Evolutionary conservation across 257 asterid species (phyloP), one percentile per base, ranked within the genome.

Genomic region (Przewalskia tangutica): DNA sequence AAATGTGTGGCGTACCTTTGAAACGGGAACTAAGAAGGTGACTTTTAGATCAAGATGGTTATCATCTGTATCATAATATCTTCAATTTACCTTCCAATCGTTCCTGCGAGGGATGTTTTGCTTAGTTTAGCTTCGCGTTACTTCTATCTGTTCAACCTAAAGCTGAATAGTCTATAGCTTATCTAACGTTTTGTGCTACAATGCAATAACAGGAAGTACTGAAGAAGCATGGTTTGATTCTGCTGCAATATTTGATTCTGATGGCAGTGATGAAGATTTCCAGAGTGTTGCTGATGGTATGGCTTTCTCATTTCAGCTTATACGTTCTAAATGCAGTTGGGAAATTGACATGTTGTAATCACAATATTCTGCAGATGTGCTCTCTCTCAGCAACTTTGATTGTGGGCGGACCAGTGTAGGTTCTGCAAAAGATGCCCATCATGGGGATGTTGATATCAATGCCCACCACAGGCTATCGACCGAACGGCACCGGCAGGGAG

Each of bases 141-240:
- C 14, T 75, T 50, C 62, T 50, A 17, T 23, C 79, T 48, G 46
- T 50, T 34, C 62, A 23, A 23, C 8, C 46, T 50, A 75, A 75
- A 23, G 80, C 62, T 1, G 80, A 50, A 75, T 50, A 16, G 14
- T 38, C 27, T 36, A 16, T 66, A 0, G 80, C 8, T 38, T 73
- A 13, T 1, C 63, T 64, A 65, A 81, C 8, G 7, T 65, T 66
- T 51, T 40, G 55, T 62, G 63, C 27, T 51, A 66, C 7, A 66
- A 81, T 53, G 56, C 38, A 70, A 36, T 80, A 66, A 66, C 89
- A 94, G 99, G 97, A 75, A 89, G 89, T 64, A 84, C 60, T 27
- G 98, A 96, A 77, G 99, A 94, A 90, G 90, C 97, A 8, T 96
- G 99, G 98, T 94, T 85, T 23, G 98, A 96, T 85, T 89, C 98